These are phyloP conservation scores for Micractinium sp. DNA, from an alignment of 139 green algal genomes.

Conservation along the genomic window DNA sequence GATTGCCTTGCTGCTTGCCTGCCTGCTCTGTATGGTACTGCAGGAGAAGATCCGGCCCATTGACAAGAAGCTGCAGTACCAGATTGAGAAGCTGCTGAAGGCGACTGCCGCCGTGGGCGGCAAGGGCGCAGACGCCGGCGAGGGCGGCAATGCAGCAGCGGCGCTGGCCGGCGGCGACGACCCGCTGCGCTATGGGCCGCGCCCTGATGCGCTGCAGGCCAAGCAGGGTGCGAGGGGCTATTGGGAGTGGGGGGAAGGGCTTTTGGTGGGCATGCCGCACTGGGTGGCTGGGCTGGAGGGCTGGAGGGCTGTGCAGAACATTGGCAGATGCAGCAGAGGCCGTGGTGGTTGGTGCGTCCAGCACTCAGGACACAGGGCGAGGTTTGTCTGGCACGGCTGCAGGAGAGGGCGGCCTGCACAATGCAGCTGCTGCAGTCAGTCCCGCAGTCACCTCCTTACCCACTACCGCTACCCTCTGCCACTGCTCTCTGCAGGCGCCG, in stretches of 20 bases:
- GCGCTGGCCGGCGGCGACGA: slow-evolving; percentile 42
- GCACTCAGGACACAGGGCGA: too few species aligned
- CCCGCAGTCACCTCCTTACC: not conserved
- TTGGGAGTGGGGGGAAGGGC: too few species aligned
- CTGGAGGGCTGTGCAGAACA: too few species aligned
- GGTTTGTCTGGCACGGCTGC: too few species aligned
- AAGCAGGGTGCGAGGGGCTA: slow-evolving; percentile 34
- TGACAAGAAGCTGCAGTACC: slow-evolving; percentile 95
- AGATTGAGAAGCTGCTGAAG: slow-evolving; percentile 95
- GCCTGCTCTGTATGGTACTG: not conserved
- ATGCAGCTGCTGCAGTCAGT: not conserved
- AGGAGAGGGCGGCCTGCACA: not conserved
- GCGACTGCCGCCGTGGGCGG: slow-evolving; percentile 42
- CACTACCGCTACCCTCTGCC: not conserved
- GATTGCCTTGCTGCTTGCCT: not conserved
- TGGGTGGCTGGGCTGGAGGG: too few species aligned
- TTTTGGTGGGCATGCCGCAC: too few species aligned
- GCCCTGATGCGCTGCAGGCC: slow-evolving; percentile 77
- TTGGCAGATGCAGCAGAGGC: too few species aligned
- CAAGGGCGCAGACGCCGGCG: slow-evolving; percentile 16
- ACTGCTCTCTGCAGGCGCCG: not conserved
- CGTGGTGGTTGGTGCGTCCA: too few species aligned
- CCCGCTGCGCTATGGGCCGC: slow-evolving; percentile 66
- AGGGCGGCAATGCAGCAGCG: slow-evolving; percentile 53
- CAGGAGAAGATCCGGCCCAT: slow-evolving; percentile 91